Percentiles rank a stretch among this genome's conserved stretches.
phyloP scores from a whole-genome alignment of 2,329 filamentous ascomycete species.

The Leptodontidium sp. region DNA sequence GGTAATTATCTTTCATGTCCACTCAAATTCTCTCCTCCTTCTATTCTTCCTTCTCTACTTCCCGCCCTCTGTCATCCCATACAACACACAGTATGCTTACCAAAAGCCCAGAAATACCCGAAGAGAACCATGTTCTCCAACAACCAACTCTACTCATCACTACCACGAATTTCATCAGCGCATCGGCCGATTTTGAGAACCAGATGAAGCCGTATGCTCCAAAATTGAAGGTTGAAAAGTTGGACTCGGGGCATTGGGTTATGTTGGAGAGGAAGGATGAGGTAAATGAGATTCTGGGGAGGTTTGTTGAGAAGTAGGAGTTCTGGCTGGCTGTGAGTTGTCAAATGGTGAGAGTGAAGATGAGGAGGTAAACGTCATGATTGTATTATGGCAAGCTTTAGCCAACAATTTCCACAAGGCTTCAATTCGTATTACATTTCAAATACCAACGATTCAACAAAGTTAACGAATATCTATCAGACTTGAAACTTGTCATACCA shows the following conservation, averaged over 20 bases:
- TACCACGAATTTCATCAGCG: conserved; percentile 29
- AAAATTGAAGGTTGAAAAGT: conserved; percentile 18
- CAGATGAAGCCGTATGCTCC: conserved; percentile 30
- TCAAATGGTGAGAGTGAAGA: too few relatives aligned
- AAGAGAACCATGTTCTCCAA: conserved; percentile 23
- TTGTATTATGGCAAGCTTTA: too few relatives aligned
- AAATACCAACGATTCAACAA: too few relatives aligned
- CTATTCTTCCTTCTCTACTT: too few relatives aligned
- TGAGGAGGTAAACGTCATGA: too few relatives aligned
- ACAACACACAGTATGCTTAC: not conserved
- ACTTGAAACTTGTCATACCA: too few relatives aligned
- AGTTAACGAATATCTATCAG: too few relatives aligned
- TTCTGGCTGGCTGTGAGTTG: too few relatives aligned
- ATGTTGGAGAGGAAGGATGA: conserved; percentile 34
- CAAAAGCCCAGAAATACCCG: conserved; percentile 27
- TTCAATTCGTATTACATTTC: too few relatives aligned
- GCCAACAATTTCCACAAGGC: too few relatives aligned
- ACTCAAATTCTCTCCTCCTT: not conserved
- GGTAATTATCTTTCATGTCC: conserved; percentile 6
- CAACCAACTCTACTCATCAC: conserved; percentile 31
- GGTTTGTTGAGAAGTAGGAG: conserved; percentile 21
- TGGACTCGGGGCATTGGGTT: conserved; percentile 36
- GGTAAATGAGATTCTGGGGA: conserved; percentile 26
- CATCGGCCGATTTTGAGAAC: conserved; percentile 26
- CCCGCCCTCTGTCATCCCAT: not conserved